Base-by-base conservation (phyloP, 352 stramenopile species). In the Phytopythium boreale region DNA sequence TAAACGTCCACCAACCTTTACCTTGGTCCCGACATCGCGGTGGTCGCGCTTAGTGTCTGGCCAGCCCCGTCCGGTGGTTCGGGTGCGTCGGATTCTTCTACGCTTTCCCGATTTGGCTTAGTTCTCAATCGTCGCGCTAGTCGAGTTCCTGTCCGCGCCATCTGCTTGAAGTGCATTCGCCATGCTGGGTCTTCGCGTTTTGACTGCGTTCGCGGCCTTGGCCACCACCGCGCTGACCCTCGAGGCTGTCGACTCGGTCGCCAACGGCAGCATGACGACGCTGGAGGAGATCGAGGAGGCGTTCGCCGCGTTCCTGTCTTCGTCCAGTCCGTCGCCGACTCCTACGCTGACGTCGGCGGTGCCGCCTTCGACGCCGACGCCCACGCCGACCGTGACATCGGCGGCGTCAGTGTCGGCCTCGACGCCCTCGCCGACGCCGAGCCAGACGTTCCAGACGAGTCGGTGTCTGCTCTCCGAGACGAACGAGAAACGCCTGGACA, bases 391-490 rank as follows among this genome's bases (percentile, higher is more conserved):
- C n/a, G n/a, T n/a, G n/a, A n/a, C n/a, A n/a, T 51, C 19, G 11
- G 22, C 12, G 19, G 44, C 19, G 19, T 22, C 44, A 17, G 11
- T 10, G 17, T 34, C 47, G 47, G 11, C 4, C 7, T 27, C 7
- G 47, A 53, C 49, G 22, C 14, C 22, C 4, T n/a, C 20, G 50
- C 50, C 26, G 24, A 56, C 50, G 14, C 50, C 50, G 50, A 56
- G 50, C 50, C 50, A 56, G 50, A 39, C 50, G 50, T 39, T 56
- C 50, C 50, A 56, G 26, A 56, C 50, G 26, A 56, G 27, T 17
- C 24, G 50, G 12, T 56, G 26, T 26, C 24, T 56, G 24, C 26
- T 56, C 2, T 34, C 50, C 50, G 50, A 56, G 50, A 41, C 50
- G 24, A 56, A 10, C 29, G 26, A 19, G 6, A 56, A 56, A 11